Percentiles rank a stretch among this genome's conserved stretches.
Evolutionary conservation across 1,284 basidiomycete genomes (phyloP).

Genomic region (Cystobasidium slooffiae): DNA sequence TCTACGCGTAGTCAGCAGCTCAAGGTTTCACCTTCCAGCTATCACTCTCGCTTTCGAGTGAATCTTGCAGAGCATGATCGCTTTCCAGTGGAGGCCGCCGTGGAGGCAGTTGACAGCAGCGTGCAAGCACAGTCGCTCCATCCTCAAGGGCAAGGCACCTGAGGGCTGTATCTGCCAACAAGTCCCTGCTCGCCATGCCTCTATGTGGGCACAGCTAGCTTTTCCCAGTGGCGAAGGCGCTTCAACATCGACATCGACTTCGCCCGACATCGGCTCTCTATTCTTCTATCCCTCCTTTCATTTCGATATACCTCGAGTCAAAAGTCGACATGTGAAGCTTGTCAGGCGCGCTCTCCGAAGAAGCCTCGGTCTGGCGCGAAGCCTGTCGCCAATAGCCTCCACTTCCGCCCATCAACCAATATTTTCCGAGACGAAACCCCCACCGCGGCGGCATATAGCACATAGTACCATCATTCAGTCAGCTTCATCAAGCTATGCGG

Average conservation of each 20-base stretch:
- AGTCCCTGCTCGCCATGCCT: constrained; percentile 1
- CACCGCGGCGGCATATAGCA: not conserved
- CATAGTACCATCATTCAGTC: not conserved
- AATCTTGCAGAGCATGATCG: constrained; percentile 15
- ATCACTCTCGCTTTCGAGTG: not conserved
- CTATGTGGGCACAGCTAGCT: not conserved
- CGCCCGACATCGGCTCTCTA: not conserved
- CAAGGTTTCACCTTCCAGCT: not conserved
- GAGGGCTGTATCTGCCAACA: not conserved
- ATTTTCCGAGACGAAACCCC: not conserved
- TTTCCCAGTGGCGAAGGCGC: constrained; percentile 14
- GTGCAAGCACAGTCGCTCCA: constrained; percentile 9
- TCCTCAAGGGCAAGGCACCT: constrained; percentile 14
- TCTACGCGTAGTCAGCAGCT: not conserved
- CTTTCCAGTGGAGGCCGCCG: constrained; percentile 27
- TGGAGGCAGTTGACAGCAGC: constrained; percentile 6
- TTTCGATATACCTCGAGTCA: constrained; percentile 1
- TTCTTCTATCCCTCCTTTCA: constrained; percentile 28
- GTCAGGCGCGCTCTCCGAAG: not conserved
- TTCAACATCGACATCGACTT: constrained; percentile 11
- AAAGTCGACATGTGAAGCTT: constrained; percentile 1
- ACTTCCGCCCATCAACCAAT: not conserved
- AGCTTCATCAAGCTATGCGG: not conserved
- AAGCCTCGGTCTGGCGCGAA: constrained; percentile 1
- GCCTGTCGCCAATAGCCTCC: not conserved